Base-by-base conservation (phyloP, 257 asterid genomes). In the Cordia subcordata region DNA sequence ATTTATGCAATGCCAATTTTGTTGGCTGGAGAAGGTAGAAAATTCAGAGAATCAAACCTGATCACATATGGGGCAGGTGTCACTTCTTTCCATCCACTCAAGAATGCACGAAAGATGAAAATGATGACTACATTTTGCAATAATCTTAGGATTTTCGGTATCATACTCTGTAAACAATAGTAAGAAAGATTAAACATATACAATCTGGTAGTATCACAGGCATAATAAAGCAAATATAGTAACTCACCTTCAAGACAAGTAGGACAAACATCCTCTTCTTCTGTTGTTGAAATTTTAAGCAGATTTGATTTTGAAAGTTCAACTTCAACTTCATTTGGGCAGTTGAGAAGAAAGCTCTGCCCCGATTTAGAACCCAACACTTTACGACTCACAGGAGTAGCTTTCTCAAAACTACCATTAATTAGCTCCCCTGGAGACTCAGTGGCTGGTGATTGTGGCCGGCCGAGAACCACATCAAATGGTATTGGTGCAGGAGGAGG, bases 41-140 rank as follows among this genome's bases (percentile, higher is more conserved):
- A 27, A 15, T 37, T 35, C 13, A 33, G 32, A 17, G 18, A 44
- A 60, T 46, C 69, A 56, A 49, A 88, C 96, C 95, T 85, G 89
- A 61, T 77, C 59, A 18, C 96, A 88, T 60, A 83, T 67, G 50
- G 96, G 95, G 76, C 95, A 88, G 9, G 76, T 83, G 57, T 78
- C 81, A 61, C 93, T 85, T 78, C 94, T 81, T 76, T 88, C 95
- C 90, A 77, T 76, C 95, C 95, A 88, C 66, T 88, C 93, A 53
- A 85, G 91, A 22, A 85, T 83, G 72, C 95, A 88, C 15, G 95
- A 86, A 60, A 88, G 96, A 70, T 88, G 95, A 74, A 88, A 88
- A 73, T 83, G 87, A 74, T 88, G 96, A 57, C 75, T 77, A 66
- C 95, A 88, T 73, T 83, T 79, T 0, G 96, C 64, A 62, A 62